These are phyloP conservation scores for Limonomyces culmigenus DNA, from an alignment of 1,284 basidiomycete species.

Conservation along the genomic window DNA sequence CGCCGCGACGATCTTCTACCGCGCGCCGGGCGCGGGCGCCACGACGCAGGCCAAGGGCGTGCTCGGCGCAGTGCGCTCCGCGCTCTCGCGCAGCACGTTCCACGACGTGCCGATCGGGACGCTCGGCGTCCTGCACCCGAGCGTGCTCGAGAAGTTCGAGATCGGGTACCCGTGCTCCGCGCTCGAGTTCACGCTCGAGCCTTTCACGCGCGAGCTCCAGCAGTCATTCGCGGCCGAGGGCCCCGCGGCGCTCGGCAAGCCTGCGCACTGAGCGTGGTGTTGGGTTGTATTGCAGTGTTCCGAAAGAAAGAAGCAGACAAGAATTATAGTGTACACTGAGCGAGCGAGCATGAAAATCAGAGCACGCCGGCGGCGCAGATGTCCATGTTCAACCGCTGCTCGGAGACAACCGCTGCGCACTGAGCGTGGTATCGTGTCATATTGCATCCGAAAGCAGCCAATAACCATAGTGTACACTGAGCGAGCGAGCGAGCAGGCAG, in stretches of 20 bases:
- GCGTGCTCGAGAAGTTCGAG: constrained; percentile 84
- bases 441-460: background rate
- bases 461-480: background rate
- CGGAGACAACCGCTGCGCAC: constrained; percentile 35
- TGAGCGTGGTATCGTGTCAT: too few relatives aligned
- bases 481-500: background rate
- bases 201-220: constrained; percentile 65
- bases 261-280: background rate
- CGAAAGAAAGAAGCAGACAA: background rate
- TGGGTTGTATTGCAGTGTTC: background rate
- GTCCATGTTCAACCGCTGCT: constrained; percentile 39
- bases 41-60: constrained; percentile 19
- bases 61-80: constrained; percentile 18
- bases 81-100: constrained; percentile 8
- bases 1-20: constrained; percentile 81
- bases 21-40: constrained; percentile 25
- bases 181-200: constrained; percentile 87
- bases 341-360: constrained; percentile 12
- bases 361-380: constrained; percentile 50
- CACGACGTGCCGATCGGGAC: constrained; percentile 63
- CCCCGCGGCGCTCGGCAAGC: constrained; percentile 2
- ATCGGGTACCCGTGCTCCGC: constrained; percentile 92
- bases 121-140: constrained; percentile 82
- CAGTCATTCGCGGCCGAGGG: constrained; percentile 18
- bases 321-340: background rate